Evolutionary conservation across 768 basidiomycete species (phyloP).

Genomic region (Amanita jacksonii): DNA sequence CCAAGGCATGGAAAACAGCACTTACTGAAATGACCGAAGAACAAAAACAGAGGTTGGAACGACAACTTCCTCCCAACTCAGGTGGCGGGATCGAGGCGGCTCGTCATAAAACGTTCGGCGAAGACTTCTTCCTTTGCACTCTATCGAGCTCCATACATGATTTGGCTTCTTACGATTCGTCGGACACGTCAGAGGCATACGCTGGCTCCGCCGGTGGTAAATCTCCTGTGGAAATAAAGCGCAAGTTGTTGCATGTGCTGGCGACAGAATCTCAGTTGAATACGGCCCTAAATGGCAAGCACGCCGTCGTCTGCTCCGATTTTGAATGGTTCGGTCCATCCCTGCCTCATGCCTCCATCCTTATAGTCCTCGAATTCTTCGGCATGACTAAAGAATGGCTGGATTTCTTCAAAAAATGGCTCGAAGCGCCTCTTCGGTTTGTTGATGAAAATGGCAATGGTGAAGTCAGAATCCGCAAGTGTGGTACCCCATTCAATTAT

Average conservation of each 20-base stretch:
- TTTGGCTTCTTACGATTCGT: slow-evolving; percentile 17
- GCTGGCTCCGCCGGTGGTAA: slow-evolving; percentile 7
- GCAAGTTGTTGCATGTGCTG: slow-evolving; percentile 30
- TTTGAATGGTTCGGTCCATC: slow-evolving; percentile 36
- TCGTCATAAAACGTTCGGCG: slow-evolving; percentile 17
- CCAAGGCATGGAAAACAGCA: slow-evolving; percentile 26
- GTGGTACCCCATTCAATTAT: slow-evolving; percentile 36
- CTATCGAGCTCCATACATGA: slow-evolving; percentile 15
- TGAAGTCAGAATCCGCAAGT: slow-evolving; percentile 23
- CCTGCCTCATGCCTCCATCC: slow-evolving; percentile 30
- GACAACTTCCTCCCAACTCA: slow-evolving; percentile 14
- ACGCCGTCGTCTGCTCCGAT: slow-evolving; percentile 30
- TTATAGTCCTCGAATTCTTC: slow-evolving; percentile 18
- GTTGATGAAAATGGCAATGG: slow-evolving; percentile 16
- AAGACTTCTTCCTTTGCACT: slow-evolving; percentile 27
- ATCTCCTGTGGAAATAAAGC: slow-evolving; percentile 23
- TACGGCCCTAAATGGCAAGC: slow-evolving; percentile 22
- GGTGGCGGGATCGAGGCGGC: slow-evolving; percentile 16
- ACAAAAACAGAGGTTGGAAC: slow-evolving; percentile 8
- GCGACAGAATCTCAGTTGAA: slow-evolving; percentile 32
- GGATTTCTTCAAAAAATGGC: slow-evolving; percentile 24
- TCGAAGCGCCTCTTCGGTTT: slow-evolving; percentile 25
- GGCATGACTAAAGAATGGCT: slow-evolving; percentile 16
- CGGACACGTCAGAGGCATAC: slow-evolving; percentile 14
- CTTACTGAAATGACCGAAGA: neutral